phyloP scores from a whole-genome alignment of 1,139 yeast species.

The Diutina pseudorugosa region DNA sequence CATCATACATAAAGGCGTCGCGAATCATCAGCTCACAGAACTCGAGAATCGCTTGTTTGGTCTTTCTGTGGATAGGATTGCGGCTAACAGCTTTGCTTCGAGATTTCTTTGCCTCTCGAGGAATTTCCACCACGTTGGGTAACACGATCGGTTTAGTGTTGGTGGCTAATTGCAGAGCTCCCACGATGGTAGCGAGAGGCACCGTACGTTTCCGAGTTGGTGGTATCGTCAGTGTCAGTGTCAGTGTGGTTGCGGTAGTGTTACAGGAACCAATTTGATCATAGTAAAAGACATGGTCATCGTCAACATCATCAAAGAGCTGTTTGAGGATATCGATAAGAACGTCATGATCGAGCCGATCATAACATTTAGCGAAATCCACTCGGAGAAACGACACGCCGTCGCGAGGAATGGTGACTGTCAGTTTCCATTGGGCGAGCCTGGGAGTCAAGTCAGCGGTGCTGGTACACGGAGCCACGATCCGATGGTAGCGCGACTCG shows the following conservation, averaged over 20 bases:
- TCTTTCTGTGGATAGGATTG: too few relatives aligned
- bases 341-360: background rate
- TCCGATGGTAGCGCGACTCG: background rate
- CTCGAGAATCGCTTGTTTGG: slow-evolving; percentile 15
- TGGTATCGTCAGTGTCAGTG: too few relatives aligned
- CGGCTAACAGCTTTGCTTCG: too few relatives aligned
- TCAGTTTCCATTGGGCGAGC: background rate
- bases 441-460: background rate
- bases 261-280: too few relatives aligned
- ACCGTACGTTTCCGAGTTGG: too few relatives aligned
- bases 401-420: background rate
- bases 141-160: background rate
- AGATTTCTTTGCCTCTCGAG: too few relatives aligned
- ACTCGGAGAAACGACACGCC: background rate
- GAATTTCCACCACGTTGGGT: too few relatives aligned
- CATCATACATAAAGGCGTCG: slow-evolving; percentile 7
- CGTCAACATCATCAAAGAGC: background rate
- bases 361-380: slow-evolving; percentile 1
- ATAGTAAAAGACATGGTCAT: too few relatives aligned
- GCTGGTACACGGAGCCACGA: background rate
- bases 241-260: too few relatives aligned
- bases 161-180: background rate
- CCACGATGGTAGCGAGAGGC: too few relatives aligned
- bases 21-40: slow-evolving; percentile 14
- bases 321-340: background rate